Conservation (phyloP, 257 asterid genomes). For the Nicotiana undulata region DNA sequence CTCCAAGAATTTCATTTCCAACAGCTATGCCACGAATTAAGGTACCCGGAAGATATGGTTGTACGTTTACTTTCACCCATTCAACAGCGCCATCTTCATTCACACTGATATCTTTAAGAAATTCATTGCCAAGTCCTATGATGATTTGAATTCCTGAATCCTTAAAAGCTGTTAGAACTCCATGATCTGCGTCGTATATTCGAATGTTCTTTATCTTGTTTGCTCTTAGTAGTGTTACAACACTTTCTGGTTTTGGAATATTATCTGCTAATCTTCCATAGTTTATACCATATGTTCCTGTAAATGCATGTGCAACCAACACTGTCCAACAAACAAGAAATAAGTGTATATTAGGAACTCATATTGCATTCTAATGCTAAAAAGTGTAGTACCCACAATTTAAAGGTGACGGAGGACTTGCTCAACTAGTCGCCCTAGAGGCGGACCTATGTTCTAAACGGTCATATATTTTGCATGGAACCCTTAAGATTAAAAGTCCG, state of each 20-base stretch:
- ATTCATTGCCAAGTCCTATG: slow-evolving; percentile 55
- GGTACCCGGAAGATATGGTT: slow-evolving; percentile 56
- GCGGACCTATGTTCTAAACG: too few species aligned
- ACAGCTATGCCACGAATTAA: slow-evolving; percentile 65
- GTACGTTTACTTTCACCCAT: slow-evolving; percentile 61
- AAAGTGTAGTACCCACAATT: too few species aligned
- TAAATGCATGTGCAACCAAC: slow-evolving; percentile 39
- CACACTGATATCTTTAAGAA: slow-evolving; percentile 40
- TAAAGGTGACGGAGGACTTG: too few species aligned
- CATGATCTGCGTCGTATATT: slow-evolving; percentile 58
- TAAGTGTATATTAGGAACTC: background rate
- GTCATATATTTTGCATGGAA: too few species aligned
- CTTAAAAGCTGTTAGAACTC: slow-evolving; percentile 41
- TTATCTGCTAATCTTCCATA: slow-evolving; percentile 73
- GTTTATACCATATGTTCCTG: slow-evolving; percentile 76
- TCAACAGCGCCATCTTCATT: slow-evolving; percentile 44
- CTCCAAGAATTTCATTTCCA: slow-evolving; percentile 74
- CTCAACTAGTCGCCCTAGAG: too few species aligned
- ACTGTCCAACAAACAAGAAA: slow-evolving; percentile 15
- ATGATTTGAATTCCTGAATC: slow-evolving; percentile 58
- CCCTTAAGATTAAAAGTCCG: too few species aligned
- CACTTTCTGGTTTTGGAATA: slow-evolving; percentile 67
- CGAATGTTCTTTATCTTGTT: slow-evolving; percentile 61
- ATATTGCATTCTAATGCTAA: background rate
- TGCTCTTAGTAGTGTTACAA: slow-evolving; percentile 61